Base-by-base conservation (phyloP, 2,329 filamentous ascomycete species). In the Diaporthe citrichinensis region DNA sequence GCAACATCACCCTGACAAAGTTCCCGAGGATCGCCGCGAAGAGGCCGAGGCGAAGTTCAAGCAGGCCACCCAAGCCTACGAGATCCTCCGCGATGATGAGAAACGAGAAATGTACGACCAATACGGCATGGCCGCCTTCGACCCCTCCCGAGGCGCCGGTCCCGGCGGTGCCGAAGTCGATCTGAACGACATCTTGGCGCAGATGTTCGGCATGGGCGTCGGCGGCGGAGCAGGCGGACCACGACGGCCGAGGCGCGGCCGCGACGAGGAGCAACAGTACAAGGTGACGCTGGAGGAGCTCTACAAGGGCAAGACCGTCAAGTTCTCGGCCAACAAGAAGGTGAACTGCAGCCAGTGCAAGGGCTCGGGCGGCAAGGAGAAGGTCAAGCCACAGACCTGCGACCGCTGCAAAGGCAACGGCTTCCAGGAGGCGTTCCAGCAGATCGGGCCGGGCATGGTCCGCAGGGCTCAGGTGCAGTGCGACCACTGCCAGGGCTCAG, bases 281-380 rank as follows among this genome's bases (percentile, higher is more conserved):
- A 93, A 95, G 83, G 94, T 98, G 75, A 94, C 92, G 2, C 87
- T 99, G 76, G 97, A 98, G 84, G 97, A 99, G 85, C 89, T 99
- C 44, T 99, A 98, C 90, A 98, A 98, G 87, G 97, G 97, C 81
- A 98, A 98, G 89, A 98, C 97, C 0, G 97, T 98, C 82, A 97
- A 97, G 86, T 98, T 99, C 84, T 93, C 95, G 12, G 97, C 94
- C 81, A 97, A 96, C 81, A 98, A 98, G 88, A 96, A 98, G 82
- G 91, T 98, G 77, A 89, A 98, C 77, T 99, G 97, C 86, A 90
- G 90, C 76, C 90, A 92, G 80, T 99, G 97, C 88, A 96, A 96
- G 83, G 97, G 97, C 59, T 92, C 90, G 62, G 97, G 97, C 55
- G 97, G 94, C 78, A 98, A 97, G 85, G 94, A 98, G 77, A 97